A percentile compares a stretch with the other conserved stretches of the same genome.
Conservation (phyloP, 176 grass and related monocot species). For the Pontederia paniculata region DNA sequence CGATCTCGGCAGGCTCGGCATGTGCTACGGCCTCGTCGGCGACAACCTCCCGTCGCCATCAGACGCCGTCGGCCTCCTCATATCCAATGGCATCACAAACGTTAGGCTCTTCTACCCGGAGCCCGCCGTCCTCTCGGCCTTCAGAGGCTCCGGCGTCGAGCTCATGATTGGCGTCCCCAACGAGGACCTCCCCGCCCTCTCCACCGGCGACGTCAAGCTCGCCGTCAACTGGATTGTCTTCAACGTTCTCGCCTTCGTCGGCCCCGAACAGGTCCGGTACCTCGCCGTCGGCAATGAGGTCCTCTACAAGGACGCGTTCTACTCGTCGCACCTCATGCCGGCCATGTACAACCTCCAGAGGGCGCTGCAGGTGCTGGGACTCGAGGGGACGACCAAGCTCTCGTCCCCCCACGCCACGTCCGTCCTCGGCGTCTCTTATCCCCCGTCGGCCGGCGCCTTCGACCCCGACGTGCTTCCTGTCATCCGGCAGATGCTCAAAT, state of each 20-base stretch:
- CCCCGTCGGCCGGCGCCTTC: slow-evolving; percentile 49
- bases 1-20: slow-evolving; percentile 29
- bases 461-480: slow-evolving; percentile 25
- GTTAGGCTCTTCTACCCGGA: slow-evolving; percentile 47
- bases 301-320: slow-evolving; percentile 45
- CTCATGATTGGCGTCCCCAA: slow-evolving; percentile 61
- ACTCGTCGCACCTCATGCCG: slow-evolving; percentile 47
- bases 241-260: slow-evolving; percentile 26
- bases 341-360: slow-evolving; percentile 52
- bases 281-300: slow-evolving; percentile 69
- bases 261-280: slow-evolving; percentile 28
- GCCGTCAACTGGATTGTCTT: slow-evolving; percentile 38
- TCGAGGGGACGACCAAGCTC: slow-evolving; percentile 29
- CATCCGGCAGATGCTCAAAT: slow-evolving; percentile 52
- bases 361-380: slow-evolving; percentile 36
- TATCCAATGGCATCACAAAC: slow-evolving; percentile 34
- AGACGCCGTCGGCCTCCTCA: slow-evolving; percentile 23
- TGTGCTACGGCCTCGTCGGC: slow-evolving; percentile 53
- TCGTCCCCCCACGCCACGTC: slow-evolving; percentile 63
- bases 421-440: slow-evolving; percentile 42
- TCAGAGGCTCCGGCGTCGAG: slow-evolving; percentile 33
- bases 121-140: slow-evolving; percentile 38
- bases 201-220: slow-evolving; percentile 24
- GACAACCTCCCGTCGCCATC: slow-evolving; percentile 32
- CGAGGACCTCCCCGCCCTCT: slow-evolving; percentile 56